phyloP scores from a whole-genome alignment of 2,329 filamentous ascomycete species.

The Exophiala viscosa region DNA sequence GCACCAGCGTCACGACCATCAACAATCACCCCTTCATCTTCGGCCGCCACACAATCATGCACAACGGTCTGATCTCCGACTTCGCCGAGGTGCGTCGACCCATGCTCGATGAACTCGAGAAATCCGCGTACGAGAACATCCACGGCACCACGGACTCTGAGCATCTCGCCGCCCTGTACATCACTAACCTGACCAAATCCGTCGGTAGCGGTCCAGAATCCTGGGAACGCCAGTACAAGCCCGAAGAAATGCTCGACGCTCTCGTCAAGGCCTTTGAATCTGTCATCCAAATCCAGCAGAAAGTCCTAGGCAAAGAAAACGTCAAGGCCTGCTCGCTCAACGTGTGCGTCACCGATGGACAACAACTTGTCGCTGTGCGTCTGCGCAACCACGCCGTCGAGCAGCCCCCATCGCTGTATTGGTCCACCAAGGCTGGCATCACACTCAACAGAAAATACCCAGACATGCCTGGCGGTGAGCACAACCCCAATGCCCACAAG shows the following conservation, averaged over 20 bases:
- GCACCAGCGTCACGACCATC: constrained; percentile 46
- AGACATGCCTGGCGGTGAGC: constrained; percentile 43
- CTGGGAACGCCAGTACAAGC: constrained; percentile 44
- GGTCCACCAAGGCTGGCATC: constrained; percentile 47
- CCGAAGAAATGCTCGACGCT: constrained; percentile 43
- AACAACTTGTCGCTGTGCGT: constrained; percentile 48
- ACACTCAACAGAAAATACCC: constrained; percentile 54
- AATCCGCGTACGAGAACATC: constrained; percentile 48
- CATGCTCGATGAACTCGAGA: constrained; percentile 44
- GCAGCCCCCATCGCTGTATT: constrained; percentile 52
- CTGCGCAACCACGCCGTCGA: constrained; percentile 52
- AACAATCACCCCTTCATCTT: constrained; percentile 57
- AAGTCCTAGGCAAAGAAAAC: constrained; percentile 35
- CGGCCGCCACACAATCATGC: constrained; percentile 54
- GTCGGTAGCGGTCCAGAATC: constrained; percentile 28
- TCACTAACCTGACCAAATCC: constrained; percentile 28
- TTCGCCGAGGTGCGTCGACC: constrained; percentile 48
- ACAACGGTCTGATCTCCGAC: constrained; percentile 51
- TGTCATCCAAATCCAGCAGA: constrained; percentile 45
- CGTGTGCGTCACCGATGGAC: constrained; percentile 51
- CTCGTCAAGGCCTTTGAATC: constrained; percentile 43
- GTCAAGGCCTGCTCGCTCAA: constrained; percentile 51
- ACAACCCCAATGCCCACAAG: constrained; percentile 35
- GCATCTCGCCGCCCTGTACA: constrained; percentile 45
- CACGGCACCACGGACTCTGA: constrained; percentile 53